Base-by-base conservation (phyloP, 352 stramenopile genomes). In the Pythium rishiriense region DNA sequence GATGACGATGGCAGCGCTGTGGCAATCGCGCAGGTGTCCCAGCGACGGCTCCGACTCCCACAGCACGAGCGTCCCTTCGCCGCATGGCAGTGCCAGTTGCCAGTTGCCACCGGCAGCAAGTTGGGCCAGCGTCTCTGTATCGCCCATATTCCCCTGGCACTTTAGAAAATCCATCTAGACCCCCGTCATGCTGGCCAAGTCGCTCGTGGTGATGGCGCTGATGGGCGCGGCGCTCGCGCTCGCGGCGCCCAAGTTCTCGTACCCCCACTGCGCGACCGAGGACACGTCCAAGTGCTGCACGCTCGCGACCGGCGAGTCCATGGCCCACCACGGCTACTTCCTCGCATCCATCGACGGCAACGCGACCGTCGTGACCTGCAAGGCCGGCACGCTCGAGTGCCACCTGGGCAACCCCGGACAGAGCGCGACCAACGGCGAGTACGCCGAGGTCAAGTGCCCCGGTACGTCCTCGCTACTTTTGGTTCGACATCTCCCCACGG, bases 291-390 rank as follows among this genome's bases (percentile, higher is more conserved):
- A 73, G 58, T 90, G 83, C 70, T 91, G 80, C 64, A 54, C 67
- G 33, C 85, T 87, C 35, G 77, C 75, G 59, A 75, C 62, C 12
- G n/a, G 6, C 33, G 72, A 71, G 22, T 73, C 63, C 39, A 91
- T 91, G 83, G 73, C 68, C 45, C 78, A 80, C 63, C 83, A 70
- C 28, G 83, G 83, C 28, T 89, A 87, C 69, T 64, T 85, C 12
- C 75, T 90, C 29, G 59, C 85, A 39, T 53, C 59, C 37, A 28
- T 88, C 42, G 62, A 77, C 45, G 74, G 74, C 12, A 70, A 73
- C 35, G 77, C 79, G 54, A 81, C 82, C 55, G 78, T 86, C 49
- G 75, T 91, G 67, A 91, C 83, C 28, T 91, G 83, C 71, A 74
- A 68, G 39, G 66, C 77, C 45, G 74, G 75, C 55, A 61, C 54